phyloP scores from a whole-genome alignment of 2,329 filamentous ascomycete species.

The Talaromyces islandicus region DNA sequence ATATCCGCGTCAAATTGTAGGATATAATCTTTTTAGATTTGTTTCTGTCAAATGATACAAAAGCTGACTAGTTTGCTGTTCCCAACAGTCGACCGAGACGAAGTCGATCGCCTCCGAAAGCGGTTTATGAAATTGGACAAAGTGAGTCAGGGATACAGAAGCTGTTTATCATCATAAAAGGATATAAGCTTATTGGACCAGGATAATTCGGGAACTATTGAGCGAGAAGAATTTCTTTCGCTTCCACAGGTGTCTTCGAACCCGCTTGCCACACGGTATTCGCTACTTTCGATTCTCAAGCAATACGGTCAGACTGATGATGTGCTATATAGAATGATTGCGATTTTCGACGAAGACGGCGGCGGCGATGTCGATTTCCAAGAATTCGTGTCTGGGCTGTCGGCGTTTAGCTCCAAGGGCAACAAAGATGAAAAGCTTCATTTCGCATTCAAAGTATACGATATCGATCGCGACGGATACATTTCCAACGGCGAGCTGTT shows the following conservation, averaged over 20 bases:
- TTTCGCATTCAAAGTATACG: slow-evolving; percentile 99
- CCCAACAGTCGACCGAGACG: slow-evolving; percentile 83
- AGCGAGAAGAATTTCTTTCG: slow-evolving; percentile 95
- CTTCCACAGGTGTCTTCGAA: slow-evolving; percentile 97
- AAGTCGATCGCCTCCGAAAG: slow-evolving; percentile 92
- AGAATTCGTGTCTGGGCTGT: slow-evolving; percentile 93
- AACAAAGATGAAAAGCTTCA: slow-evolving; percentile 98
- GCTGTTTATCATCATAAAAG: neutral
- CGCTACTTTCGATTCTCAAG: neutral
- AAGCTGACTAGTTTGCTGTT: slow-evolving; percentile 1
- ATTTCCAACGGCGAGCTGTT: slow-evolving; percentile 99
- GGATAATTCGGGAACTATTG: slow-evolving; percentile 98
- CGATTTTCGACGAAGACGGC: slow-evolving; percentile 97
- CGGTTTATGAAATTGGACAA: slow-evolving; percentile 99
- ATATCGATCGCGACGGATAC: slow-evolving; percentile 96
- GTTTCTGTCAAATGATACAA: neutral
- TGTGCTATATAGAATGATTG: slow-evolving; percentile 71
- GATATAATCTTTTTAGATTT: slow-evolving; percentile 22
- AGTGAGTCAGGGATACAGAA: slow-evolving; percentile 43
- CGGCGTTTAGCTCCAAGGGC: slow-evolving; percentile 93
- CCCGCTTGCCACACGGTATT: slow-evolving; percentile 85
- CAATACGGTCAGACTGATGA: neutral
- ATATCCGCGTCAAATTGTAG: slow-evolving; percentile 94
- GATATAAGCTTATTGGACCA: slow-evolving; percentile 32
- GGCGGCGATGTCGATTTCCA: slow-evolving; percentile 98